Conservation (phyloP, 2,329 filamentous ascomycete genomes). For the Ceratocystis lukuohia region DNA sequence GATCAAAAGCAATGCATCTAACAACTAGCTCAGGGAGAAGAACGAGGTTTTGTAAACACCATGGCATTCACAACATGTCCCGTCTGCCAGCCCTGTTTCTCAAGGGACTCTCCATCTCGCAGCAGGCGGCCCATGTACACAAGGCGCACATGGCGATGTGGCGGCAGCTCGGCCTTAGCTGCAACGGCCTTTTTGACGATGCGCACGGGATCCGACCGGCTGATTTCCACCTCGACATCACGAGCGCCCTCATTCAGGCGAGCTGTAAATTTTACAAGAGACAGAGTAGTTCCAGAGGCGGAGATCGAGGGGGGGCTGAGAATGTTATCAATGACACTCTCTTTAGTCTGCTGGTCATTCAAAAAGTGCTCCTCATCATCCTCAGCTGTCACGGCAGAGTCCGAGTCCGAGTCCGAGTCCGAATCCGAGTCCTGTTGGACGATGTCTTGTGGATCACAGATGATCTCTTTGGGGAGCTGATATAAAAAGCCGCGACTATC, state of each 20-base stretch:
- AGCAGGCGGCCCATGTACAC: conserved; percentile 73
- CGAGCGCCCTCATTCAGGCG: conserved; percentile 52
- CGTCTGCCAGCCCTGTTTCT: conserved; percentile 59
- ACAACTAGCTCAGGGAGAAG: not conserved
- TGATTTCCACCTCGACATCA: conserved; percentile 48
- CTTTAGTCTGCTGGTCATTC: not conserved
- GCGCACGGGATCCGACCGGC: conserved; percentile 49
- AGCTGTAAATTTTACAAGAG: conserved; percentile 28
- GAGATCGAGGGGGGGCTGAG: not conserved
- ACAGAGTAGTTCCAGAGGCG: not conserved
- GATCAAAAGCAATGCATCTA: not conserved
- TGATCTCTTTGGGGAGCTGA: conserved; percentile 51
- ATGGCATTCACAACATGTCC: conserved; percentile 67
- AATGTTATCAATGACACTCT: not conserved
- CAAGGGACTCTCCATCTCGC: conserved; percentile 51
- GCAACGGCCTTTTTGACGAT: conserved; percentile 46
- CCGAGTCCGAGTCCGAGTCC: conserved; percentile 22
- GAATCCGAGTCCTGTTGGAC: conserved; percentile 31
- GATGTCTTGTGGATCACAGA: conserved; percentile 49
- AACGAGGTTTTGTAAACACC: conserved; percentile 35
- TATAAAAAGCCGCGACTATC: conserved; percentile 60
- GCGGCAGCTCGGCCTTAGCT: conserved; percentile 49
- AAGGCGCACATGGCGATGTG: conserved; percentile 50
- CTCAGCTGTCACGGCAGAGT: conserved; percentile 24
- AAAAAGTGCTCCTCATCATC: conserved; percentile 21